A percentile compares a stretch with the other conserved stretches of the same genome.
These are phyloP conservation scores for Cyclotella atomus DNA, from an alignment of 108 stramenopile genomes.

Conservation along the genomic window DNA sequence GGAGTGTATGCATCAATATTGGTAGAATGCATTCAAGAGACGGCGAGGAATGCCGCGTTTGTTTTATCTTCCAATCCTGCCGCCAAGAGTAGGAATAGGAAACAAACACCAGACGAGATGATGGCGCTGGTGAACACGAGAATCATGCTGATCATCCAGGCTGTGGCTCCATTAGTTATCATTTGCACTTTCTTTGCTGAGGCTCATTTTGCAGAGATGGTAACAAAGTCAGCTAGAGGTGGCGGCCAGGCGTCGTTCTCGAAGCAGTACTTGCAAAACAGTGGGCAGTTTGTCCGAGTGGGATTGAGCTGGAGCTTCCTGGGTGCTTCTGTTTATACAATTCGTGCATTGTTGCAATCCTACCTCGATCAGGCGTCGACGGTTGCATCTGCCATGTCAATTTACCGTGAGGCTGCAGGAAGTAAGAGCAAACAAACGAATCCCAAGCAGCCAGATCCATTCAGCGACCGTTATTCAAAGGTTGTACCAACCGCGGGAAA, in stretches of 20 bases:
- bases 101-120: slow-evolving; percentile 31
- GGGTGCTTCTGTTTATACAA: slow-evolving; percentile 27
- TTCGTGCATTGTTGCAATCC: slow-evolving; percentile 43
- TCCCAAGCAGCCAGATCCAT: slow-evolving; percentile 28
- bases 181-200: slow-evolving; percentile 35
- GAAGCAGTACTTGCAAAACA: slow-evolving; percentile 35
- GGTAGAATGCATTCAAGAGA: slow-evolving; percentile 36
- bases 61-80: slow-evolving; percentile 30
- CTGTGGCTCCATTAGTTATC: slow-evolving; percentile 31
- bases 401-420: slow-evolving; percentile 4
- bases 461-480: slow-evolving; percentile 29
- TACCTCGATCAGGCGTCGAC: slow-evolving; percentile 40
- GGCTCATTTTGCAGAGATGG: slow-evolving; percentile 15
- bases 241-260: slow-evolving; percentile 21
- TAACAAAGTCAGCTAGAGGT: slow-evolving; percentile 17
- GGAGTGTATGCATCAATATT: slow-evolving; percentile 31
- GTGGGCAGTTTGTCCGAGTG: slow-evolving; percentile 34
- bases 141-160: slow-evolving; percentile 44
- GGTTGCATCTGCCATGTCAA: slow-evolving; percentile 27
- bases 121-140: slow-evolving; percentile 36
- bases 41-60: slow-evolving; percentile 41
- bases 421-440: background rate
- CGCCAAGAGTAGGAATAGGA: slow-evolving; percentile 21
- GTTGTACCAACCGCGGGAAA: slow-evolving; percentile 38
- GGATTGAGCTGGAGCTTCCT: slow-evolving; percentile 40